These are phyloP conservation scores for Globisporangium orthogonon DNA, from an alignment of 352 stramenopile genomes.

Conservation along the genomic window DNA sequence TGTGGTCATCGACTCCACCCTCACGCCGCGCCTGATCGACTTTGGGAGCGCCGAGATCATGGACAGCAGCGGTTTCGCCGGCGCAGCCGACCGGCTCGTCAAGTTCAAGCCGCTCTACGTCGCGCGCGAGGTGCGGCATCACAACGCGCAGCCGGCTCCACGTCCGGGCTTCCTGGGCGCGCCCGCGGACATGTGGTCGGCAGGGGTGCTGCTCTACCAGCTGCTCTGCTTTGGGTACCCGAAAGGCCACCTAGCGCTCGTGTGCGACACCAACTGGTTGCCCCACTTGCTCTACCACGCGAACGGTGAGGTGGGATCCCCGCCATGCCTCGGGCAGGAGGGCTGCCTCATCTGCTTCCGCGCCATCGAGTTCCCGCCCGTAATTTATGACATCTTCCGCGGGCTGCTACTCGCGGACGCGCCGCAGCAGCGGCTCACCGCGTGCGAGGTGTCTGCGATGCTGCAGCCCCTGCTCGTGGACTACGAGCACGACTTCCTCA, in stretches of 20 bases:
- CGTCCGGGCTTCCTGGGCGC: slow-evolving; percentile 61
- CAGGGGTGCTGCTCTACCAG: slow-evolving; percentile 75
- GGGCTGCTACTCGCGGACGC: slow-evolving; percentile 43
- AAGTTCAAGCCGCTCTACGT: slow-evolving; percentile 83
- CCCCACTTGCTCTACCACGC: slow-evolving; percentile 64
- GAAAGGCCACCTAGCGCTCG: slow-evolving; percentile 63
- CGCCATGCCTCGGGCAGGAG: slow-evolving; percentile 39
- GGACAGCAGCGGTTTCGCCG: slow-evolving; percentile 52
- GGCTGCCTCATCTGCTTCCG: slow-evolving; percentile 82
- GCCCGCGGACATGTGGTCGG: slow-evolving; percentile 74
- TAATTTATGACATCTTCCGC: slow-evolving; percentile 72
- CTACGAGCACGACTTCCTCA: slow-evolving; percentile 55
- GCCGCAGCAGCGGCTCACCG: slow-evolving; percentile 50
- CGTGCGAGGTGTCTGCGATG: slow-evolving; percentile 37
- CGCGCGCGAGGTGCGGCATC: slow-evolving; percentile 52
- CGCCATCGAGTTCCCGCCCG: slow-evolving; percentile 59
- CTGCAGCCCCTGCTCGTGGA: slow-evolving; percentile 48
- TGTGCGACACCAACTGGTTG: slow-evolving; percentile 73
- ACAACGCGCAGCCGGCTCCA: slow-evolving; percentile 51
- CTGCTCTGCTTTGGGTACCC: slow-evolving; percentile 78
- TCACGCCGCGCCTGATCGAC: slow-evolving; percentile 62
- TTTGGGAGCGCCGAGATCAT: slow-evolving; percentile 81
- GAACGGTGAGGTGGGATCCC: slow-evolving; percentile 23
- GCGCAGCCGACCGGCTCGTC: slow-evolving; percentile 43
- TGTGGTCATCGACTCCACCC: slow-evolving; percentile 53